phyloP scores from a whole-genome alignment of 1,139 yeast genomes.

The Pichia sp. region DNA sequence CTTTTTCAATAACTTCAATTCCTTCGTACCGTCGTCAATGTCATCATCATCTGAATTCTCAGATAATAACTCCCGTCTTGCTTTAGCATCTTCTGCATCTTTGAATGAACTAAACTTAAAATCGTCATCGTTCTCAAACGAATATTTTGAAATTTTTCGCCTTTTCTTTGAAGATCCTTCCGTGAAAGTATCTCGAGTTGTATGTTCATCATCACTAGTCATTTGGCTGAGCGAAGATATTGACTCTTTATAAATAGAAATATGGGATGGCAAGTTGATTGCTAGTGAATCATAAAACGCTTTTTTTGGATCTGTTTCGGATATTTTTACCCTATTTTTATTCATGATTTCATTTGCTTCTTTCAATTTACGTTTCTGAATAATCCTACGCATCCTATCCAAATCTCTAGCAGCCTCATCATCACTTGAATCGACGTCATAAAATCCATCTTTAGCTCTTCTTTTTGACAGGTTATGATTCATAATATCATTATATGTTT shows the following conservation, averaged over 20 bases:
- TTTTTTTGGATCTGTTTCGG: constrained; percentile 18
- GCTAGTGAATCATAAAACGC: constrained; percentile 12
- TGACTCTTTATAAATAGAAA: constrained; percentile 10
- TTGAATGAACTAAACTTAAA: constrained; percentile 17
- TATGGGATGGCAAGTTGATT: constrained; percentile 9
- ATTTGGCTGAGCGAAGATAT: constrained; percentile 21
- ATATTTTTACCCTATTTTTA: constrained; percentile 32
- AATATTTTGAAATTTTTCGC: constrained; percentile 3
- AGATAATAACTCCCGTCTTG: constrained; percentile 5
- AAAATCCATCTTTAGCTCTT: constrained; percentile 40
- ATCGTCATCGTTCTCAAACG: constrained; percentile 28
- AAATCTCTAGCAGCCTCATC: constrained; percentile 50
- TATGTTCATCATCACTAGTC: constrained; percentile 26
- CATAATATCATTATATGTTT: constrained; percentile 71
- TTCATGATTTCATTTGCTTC: constrained; percentile 44
- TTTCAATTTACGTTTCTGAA: constrained; percentile 32
- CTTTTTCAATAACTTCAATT: constrained; percentile 18
- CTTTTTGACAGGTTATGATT: constrained; percentile 74
- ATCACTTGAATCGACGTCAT: constrained; percentile 60
- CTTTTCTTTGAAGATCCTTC: constrained; percentile 18
- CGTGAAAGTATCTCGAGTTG: background rate
- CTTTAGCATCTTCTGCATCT: constrained; percentile 7
- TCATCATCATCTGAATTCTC: constrained; percentile 11
- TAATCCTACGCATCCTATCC: constrained; percentile 26
- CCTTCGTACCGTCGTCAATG: constrained; percentile 24